These are phyloP conservation scores for Gillenia trifoliata DNA, from an alignment of 306 rosid genomes.

Conservation along the genomic window DNA sequence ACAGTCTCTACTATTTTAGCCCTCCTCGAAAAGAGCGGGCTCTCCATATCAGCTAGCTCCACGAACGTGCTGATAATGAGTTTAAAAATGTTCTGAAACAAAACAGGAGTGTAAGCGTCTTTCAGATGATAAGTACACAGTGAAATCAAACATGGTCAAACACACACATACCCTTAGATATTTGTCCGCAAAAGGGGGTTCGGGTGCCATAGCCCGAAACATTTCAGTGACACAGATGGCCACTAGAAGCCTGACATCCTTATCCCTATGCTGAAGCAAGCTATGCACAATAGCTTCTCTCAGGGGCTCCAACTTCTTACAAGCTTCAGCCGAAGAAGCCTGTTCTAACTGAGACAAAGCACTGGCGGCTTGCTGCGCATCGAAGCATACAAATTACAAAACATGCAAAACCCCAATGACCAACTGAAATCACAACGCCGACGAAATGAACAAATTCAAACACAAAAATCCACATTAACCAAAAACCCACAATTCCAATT, in stretches of 20 bases:
- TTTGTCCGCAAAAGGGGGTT: slow-evolving; percentile 67
- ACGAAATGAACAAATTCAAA: not conserved
- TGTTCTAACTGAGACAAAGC: slow-evolving; percentile 65
- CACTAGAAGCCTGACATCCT: slow-evolving; percentile 75
- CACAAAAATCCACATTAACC: not conserved
- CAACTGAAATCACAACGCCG: not conserved
- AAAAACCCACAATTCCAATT: not conserved
- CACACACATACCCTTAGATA: slow-evolving; percentile 55
- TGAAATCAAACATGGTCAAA: not conserved
- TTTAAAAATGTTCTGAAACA: slow-evolving; percentile 60
- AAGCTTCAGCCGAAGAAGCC: slow-evolving; percentile 32
- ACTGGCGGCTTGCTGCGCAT: slow-evolving; percentile 59
- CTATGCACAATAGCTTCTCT: slow-evolving; percentile 35
- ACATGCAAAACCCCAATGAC: not conserved
- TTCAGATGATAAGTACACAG: not conserved
- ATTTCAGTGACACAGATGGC: slow-evolving; percentile 68
- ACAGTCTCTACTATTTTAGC: slow-evolving; percentile 77
- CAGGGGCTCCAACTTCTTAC: slow-evolving; percentile 47
- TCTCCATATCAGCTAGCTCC: slow-evolving; percentile 65
- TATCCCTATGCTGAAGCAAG: slow-evolving; percentile 61
- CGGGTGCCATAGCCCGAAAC: slow-evolving; percentile 80
- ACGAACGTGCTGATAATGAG: slow-evolving; percentile 59
- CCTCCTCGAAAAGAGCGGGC: slow-evolving; percentile 65
- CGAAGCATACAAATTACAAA: not conserved
- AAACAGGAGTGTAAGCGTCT: not conserved